phyloP scores from a whole-genome alignment of 768 basidiomycete species.

The Boletellus emodensis region DNA sequence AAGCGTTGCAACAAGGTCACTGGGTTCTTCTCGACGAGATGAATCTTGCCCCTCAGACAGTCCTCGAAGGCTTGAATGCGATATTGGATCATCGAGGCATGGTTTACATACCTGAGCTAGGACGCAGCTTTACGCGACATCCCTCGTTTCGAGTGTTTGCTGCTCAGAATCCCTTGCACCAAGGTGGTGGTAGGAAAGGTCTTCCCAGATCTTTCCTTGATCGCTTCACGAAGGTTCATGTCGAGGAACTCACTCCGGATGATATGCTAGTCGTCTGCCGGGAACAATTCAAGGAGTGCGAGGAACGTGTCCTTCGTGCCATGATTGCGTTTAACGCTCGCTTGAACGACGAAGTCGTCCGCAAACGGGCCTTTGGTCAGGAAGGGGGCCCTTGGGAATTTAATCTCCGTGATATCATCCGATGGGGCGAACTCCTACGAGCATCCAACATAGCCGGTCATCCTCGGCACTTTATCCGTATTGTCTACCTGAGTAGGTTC shows the following conservation, averaged over 20 bases:
- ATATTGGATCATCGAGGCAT: slow-evolving; percentile 93
- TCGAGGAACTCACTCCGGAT: slow-evolving; percentile 73
- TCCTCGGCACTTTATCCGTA: slow-evolving; percentile 62
- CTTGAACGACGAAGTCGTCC: slow-evolving; percentile 63
- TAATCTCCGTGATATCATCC: slow-evolving; percentile 89
- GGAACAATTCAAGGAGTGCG: slow-evolving; percentile 62
- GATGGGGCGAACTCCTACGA: slow-evolving; percentile 70
- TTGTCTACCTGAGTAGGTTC: slow-evolving; percentile 84
- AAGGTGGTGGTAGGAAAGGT: slow-evolving; percentile 96
- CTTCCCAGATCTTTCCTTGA: slow-evolving; percentile 97
- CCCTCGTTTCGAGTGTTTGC: slow-evolving; percentile 97
- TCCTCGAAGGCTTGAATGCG: slow-evolving; percentile 95
- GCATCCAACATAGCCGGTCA: slow-evolving; percentile 33
- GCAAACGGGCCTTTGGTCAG: slow-evolving; percentile 63
- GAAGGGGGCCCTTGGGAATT: slow-evolving; percentile 96
- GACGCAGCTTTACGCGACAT: slow-evolving; percentile 81
- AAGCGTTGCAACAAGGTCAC: slow-evolving; percentile 88
- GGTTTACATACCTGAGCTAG: slow-evolving; percentile 93
- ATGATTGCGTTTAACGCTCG: slow-evolving; percentile 84
- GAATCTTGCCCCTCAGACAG: slow-evolving; percentile 96
- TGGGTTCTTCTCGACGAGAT: slow-evolving; percentile 99
- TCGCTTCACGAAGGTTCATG: slow-evolving; percentile 96
- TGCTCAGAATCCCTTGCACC: slow-evolving; percentile 93
- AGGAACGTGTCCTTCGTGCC: slow-evolving; percentile 47
- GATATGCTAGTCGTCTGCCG: slow-evolving; percentile 80